Conservation (phyloP, 345 rosid species). For the Citrus unshiu region DNA sequence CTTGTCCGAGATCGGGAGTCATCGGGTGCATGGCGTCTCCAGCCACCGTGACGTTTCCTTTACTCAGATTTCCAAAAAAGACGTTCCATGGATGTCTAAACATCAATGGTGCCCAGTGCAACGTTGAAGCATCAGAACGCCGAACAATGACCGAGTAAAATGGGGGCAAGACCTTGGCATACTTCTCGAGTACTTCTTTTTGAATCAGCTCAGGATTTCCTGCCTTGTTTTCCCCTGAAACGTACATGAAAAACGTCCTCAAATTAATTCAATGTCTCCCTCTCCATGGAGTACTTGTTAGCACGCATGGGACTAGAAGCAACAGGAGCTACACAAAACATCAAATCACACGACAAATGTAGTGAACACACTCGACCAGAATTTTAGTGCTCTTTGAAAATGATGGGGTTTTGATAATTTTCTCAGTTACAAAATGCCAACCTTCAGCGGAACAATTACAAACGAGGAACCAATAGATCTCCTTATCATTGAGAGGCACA, state of each 20-base stretch:
- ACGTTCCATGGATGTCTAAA: slow-evolving; percentile 39
- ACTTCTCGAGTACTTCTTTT: slow-evolving; percentile 17
- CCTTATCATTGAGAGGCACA: slow-evolving; percentile 27
- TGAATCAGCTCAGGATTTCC: slow-evolving; percentile 22
- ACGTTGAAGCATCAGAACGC: slow-evolving; percentile 21
- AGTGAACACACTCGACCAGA: too few species aligned
- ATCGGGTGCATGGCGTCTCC: slow-evolving; percentile 61
- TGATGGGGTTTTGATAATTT: too few species aligned
- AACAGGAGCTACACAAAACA: too few species aligned
- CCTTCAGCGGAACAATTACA: slow-evolving; percentile 18
- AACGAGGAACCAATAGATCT: slow-evolving; percentile 26
- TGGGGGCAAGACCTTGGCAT: slow-evolving; percentile 24
- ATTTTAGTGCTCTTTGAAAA: too few species aligned
- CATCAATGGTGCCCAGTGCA: slow-evolving; percentile 32
- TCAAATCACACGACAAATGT: background rate
- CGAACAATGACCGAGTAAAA: slow-evolving; percentile 17
- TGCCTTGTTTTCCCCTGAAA: slow-evolving; percentile 15
- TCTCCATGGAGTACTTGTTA: too few species aligned
- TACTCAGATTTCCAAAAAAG: slow-evolving; percentile 27
- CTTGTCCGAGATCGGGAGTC: slow-evolving; percentile 51
- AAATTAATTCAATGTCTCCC: too few species aligned
- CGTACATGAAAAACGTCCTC: background rate
- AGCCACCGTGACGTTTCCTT: slow-evolving; percentile 33
- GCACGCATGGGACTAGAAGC: too few species aligned
- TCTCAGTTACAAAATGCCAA: background rate